Evolutionary conservation across 352 stramenopile genomes (phyloP).

Genomic region (Phytopythium vexans): DNA sequence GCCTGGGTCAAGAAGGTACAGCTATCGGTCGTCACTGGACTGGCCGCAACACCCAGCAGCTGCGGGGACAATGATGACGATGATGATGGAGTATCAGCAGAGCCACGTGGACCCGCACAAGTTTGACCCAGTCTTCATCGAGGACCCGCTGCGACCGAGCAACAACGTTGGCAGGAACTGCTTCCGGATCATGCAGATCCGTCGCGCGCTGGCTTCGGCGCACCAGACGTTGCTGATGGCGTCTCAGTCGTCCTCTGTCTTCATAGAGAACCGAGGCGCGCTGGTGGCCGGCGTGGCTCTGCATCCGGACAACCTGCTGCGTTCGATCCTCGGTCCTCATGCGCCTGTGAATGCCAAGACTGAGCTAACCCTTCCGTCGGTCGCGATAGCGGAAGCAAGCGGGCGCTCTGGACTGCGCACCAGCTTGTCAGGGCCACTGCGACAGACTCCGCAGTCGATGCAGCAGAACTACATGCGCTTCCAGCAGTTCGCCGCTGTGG

Average conservation of each 20-base stretch:
- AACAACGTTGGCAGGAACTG: slow-evolving; percentile 97
- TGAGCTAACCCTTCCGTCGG: slow-evolving; percentile 17
- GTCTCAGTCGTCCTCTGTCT: slow-evolving; percentile 47
- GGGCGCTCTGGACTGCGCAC: neutral
- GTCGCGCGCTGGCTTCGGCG: slow-evolving; percentile 69
- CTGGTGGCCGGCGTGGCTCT: slow-evolving; percentile 62
- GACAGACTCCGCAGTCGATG: slow-evolving; percentile 11
- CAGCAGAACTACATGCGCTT: slow-evolving; percentile 15
- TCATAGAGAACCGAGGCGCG: slow-evolving; percentile 51
- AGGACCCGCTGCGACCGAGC: slow-evolving; percentile 90
- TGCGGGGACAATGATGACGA: slow-evolving; percentile 31
- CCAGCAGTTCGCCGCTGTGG: slow-evolving; percentile 3
- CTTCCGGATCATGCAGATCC: slow-evolving; percentile 93
- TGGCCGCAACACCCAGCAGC: slow-evolving; percentile 33
- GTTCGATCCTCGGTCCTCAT: slow-evolving; percentile 55
- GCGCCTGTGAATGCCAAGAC: slow-evolving; percentile 55
- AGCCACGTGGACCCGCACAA: slow-evolving; percentile 81
- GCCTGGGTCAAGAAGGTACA: slow-evolving; percentile 57
- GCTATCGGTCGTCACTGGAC: slow-evolving; percentile 69
- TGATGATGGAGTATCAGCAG: slow-evolving; percentile 41
- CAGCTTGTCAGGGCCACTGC: neutral
- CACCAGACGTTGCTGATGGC: slow-evolving; percentile 65
- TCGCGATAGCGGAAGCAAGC: neutral
- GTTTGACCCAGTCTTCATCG: slow-evolving; percentile 94
- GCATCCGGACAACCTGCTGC: slow-evolving; percentile 79